Evolutionary conservation across 768 basidiomycete genomes (phyloP), one percentile per base, ranked within the genome.

Genomic region (Boletus rex-veris): DNA sequence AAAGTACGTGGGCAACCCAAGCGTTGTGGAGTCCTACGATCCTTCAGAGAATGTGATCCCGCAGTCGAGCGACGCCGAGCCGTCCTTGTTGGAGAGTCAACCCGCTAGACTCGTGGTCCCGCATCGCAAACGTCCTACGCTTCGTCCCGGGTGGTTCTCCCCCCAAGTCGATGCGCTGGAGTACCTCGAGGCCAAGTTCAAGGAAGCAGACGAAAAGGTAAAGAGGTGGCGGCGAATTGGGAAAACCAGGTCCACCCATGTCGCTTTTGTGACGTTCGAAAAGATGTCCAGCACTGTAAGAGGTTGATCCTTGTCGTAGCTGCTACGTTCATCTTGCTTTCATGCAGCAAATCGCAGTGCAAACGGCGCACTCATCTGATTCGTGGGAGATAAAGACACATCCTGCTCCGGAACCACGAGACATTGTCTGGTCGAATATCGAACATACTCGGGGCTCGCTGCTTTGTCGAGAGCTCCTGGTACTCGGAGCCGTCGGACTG

Each of bases 181-280:
- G 60, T 88, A 87, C 67, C 82, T 95, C 52, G 92, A 96, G 60
- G 77, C 77, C 18, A 77, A 80, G 59, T 99, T 94, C 74, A 77
- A 79, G 55, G 83, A 85, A 48, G 86, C 88, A 2, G 93, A 98
- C 66, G 91, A 94, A 45, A 75, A 80, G 15, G 92, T 98, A 5
- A 85, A 83, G 70, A 84, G 80, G 64, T 78, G 85, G 64, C 76
- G 96, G 42, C 76, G 79, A 59, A 72, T 71, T 5, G 90, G 89
- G 16, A 87, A 81, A 62, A 95, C 92, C 68, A 85, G 80, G 60
- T 79, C 93, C 2, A 92, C 91, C 1, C 84, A 86, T 42, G 81
- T 84, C 30, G 97, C 93, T 0, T 99, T 98, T 64, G 90, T 98
- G 18, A 98, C 97, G 0, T 98, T 99, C 62, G 92, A 97, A 73